Percentiles rank a stretch among this genome's conserved stretches.
phyloP scores from a whole-genome alignment of 768 basidiomycete species.

The Ramaria rubella region DNA sequence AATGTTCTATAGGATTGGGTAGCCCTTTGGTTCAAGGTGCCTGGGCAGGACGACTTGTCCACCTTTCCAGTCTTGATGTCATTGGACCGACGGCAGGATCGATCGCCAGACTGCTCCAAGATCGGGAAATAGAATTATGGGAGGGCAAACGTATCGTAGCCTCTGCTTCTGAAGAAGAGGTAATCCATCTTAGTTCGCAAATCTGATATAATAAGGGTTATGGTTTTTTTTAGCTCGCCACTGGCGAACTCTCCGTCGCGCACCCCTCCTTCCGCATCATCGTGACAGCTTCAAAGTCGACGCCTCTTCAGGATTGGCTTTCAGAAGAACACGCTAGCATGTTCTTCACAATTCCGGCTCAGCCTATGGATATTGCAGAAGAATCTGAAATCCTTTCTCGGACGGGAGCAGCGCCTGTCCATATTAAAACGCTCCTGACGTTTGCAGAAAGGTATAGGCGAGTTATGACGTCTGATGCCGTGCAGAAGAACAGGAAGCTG shows the following conservation, averaged over 20 bases:
- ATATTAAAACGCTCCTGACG: conserved; percentile 36
- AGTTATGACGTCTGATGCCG: conserved; percentile 47
- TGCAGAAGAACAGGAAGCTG: conserved; percentile 55
- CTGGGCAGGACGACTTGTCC: conserved; percentile 50
- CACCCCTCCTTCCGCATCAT: conserved; percentile 59
- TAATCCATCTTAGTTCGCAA: conserved; percentile 12
- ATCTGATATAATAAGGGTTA: neutral
- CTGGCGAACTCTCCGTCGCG: conserved; percentile 40
- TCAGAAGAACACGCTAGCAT: conserved; percentile 61
- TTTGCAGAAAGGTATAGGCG: conserved; percentile 56
- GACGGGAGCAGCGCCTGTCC: conserved; percentile 40
- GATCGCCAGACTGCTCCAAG: conserved; percentile 50
- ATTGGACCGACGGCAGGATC: conserved; percentile 61
- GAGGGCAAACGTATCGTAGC: conserved; percentile 53
- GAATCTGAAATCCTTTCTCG: conserved; percentile 42
- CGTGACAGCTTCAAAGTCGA: conserved; percentile 54
- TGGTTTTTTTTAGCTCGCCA: conserved; percentile 11
- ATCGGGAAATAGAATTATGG: conserved; percentile 61
- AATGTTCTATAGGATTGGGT: conserved; percentile 5
- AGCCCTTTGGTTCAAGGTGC: conserved; percentile 53
- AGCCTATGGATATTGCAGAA: conserved; percentile 51
- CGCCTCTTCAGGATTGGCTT: conserved; percentile 64
- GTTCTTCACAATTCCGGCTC: conserved; percentile 57
- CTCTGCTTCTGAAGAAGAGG: conserved; percentile 41
- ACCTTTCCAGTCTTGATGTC: conserved; percentile 57